Percentiles rank a stretch among this genome's conserved stretches.
These are phyloP conservation scores for Arthrobotrys megalospora DNA, from an alignment of 2,329 filamentous ascomycete species.

Conservation along the genomic window DNA sequence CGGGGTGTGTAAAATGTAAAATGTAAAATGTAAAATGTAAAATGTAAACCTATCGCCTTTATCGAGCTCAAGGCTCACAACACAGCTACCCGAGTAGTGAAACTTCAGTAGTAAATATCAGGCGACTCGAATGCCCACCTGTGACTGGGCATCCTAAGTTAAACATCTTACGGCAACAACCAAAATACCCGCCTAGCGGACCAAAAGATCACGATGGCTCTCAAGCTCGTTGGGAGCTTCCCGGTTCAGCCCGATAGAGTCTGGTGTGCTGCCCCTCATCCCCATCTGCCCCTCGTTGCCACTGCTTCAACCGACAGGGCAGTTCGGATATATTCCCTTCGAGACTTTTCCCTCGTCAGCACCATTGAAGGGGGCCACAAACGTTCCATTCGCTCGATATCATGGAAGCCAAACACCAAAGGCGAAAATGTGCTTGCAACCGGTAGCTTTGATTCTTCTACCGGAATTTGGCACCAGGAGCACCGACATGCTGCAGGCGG, in stretches of 20 bases:
- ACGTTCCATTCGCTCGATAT: conserved; percentile 85
- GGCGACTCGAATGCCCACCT: not conserved
- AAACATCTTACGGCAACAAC: not conserved
- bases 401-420: conserved; percentile 84
- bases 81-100: not conserved
- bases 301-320: conserved; percentile 89
- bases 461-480: conserved; percentile 83
- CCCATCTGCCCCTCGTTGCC: conserved; percentile 87
- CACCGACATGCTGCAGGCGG: conserved; percentile 65
- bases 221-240: conserved; percentile 66
- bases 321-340: conserved; percentile 89
- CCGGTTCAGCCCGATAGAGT: conserved; percentile 77
- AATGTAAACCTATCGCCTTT: too few relatives aligned
- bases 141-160: not conserved
- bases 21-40: too few relatives aligned
- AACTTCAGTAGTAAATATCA: conserved; percentile 1
- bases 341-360: conserved; percentile 83
- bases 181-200: not conserved
- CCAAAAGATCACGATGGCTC: conserved; percentile 56
- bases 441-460: conserved; percentile 92
- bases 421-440: conserved; percentile 85
- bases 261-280: conserved; percentile 89
- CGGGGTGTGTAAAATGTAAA: too few relatives aligned
- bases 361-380: conserved; percentile 89
- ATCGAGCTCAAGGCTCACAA: not conserved